A percentile compares a stretch with the other conserved stretches of the same genome.
Conservation (phyloP, 2,329 filamentous ascomycete species). For the Fusarium redolens region DNA sequence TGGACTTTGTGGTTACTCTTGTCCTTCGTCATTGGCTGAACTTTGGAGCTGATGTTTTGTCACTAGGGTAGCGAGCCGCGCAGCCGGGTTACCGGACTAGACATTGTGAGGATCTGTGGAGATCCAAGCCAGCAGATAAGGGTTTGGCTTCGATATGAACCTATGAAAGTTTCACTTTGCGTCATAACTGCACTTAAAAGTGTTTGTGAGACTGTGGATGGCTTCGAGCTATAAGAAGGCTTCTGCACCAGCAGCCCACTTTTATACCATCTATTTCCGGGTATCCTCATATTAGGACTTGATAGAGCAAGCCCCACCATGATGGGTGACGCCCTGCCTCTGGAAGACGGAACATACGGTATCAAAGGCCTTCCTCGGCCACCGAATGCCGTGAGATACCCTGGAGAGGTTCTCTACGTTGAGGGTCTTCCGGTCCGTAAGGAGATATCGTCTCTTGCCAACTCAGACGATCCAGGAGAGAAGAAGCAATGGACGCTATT, state of each 20-base stretch:
- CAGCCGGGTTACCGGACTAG: neutral
- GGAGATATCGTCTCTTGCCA: neutral
- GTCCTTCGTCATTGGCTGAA: neutral
- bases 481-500: constrained; percentile 21
- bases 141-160: fast-evolving
- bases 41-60: neutral
- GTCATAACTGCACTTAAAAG: neutral
- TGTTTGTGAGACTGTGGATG: fast-evolving
- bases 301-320: neutral
- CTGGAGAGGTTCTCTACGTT: constrained; percentile 1
- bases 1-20: neutral
- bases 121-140: neutral
- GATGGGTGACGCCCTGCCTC: neutral
- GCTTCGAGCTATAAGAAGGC: neutral
- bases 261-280: too few species aligned
- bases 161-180: neutral
- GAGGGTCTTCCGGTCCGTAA: neutral
- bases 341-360: neutral
- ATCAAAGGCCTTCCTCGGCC: constrained; percentile 16
- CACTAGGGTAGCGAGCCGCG: neutral
- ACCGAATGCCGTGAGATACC: neutral
- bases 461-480: neutral
- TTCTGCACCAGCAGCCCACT: fast-evolving
- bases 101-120: fast-evolving
- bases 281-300: too few species aligned